Evolutionary conservation across 2,329 filamentous ascomycete species (phyloP), one percentile per base, ranked within the genome.

Genomic region (Cercospora berteroae): DNA sequence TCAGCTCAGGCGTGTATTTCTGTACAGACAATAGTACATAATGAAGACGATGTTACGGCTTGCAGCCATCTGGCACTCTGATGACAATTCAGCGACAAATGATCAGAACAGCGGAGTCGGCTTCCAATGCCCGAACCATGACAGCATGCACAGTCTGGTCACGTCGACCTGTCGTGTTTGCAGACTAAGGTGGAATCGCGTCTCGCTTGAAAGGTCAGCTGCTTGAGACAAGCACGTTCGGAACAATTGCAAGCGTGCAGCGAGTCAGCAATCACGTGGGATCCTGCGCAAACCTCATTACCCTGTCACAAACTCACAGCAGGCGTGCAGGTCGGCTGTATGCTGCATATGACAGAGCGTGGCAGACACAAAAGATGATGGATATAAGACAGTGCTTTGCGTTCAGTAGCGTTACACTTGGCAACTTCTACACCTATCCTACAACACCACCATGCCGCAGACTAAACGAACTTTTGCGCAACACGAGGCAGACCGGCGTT

Each of bases 21-120:
- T 58, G 48, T 39, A 60, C 65, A 58, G 60, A 55, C 52, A 39
- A 55, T 61, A 39, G 65, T 52, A 60, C 48, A 59, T 56, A 65
- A 61, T 65, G 64, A 65, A 55, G 57, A 59, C 25, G 27, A 52
- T 13, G 56, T 39, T n/a, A 65, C 44, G 63, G 58, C 63, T 39
- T 44, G 7, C 31, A 39, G 56, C 56, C 56, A 20, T 59, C 56
- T 60, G 20, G 60, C 60, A 62, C 48, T 52, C 20, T 25, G 12
- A 27, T 52, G 48, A 52, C 23, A 52, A 52, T n/a, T 16, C 23
- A 52, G 48, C 20, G 25, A 52, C 48, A 52, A 27, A 52, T 52
- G 48, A 52, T 25, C 48, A 52, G 23, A 9, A 27, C 48, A 9
- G 23, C 48, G 48, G 48, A 16, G 48, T 52, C 48, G 48, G 48